Percentiles rank a stretch among this genome's conserved stretches.
Conservation (phyloP, 257 asterid species). For the Cruciata laevipes region DNA sequence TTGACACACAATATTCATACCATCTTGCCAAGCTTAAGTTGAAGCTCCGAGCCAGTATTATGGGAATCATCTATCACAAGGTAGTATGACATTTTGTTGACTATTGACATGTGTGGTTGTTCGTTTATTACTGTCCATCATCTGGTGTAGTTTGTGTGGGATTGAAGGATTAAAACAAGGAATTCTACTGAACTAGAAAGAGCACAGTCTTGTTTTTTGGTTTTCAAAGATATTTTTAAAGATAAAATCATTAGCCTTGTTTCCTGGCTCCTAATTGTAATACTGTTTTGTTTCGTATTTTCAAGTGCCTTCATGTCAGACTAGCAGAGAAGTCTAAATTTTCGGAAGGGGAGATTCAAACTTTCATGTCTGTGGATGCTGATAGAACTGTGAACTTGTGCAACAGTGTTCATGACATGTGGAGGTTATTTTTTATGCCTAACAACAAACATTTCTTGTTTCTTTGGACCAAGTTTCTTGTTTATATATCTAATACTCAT, state of each 20-base stretch:
- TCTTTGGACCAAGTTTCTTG: not conserved
- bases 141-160: not conserved
- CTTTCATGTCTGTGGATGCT: slow-evolving; percentile 97
- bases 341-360: slow-evolving; percentile 97
- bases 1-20: slow-evolving; percentile 81
- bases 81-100: slow-evolving; percentile 22
- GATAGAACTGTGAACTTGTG: slow-evolving; percentile 79
- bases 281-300: slow-evolving; percentile 8
- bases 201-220: not conserved
- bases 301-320: slow-evolving; percentile 69
- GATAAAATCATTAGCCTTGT: not conserved
- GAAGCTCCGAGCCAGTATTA: slow-evolving; percentile 84
- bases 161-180: not conserved
- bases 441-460: not conserved
- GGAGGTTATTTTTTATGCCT: slow-evolving; percentile 54
- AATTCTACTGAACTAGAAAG: not conserved
- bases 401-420: slow-evolving; percentile 90
- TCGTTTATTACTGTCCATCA: not conserved
- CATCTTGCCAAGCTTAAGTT: slow-evolving; percentile 77
- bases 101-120: not conserved
- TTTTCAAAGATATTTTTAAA: not conserved
- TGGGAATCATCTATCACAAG: slow-evolving; percentile 79
- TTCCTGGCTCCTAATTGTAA: slow-evolving; percentile 5
- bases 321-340: slow-evolving; percentile 88
- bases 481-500: slow-evolving; percentile 1